A percentile compares a stretch with the other conserved stretches of the same genome.
Conservation (phyloP, 2,329 filamentous ascomycete species). For the Zymoseptoria passerinii region DNA sequence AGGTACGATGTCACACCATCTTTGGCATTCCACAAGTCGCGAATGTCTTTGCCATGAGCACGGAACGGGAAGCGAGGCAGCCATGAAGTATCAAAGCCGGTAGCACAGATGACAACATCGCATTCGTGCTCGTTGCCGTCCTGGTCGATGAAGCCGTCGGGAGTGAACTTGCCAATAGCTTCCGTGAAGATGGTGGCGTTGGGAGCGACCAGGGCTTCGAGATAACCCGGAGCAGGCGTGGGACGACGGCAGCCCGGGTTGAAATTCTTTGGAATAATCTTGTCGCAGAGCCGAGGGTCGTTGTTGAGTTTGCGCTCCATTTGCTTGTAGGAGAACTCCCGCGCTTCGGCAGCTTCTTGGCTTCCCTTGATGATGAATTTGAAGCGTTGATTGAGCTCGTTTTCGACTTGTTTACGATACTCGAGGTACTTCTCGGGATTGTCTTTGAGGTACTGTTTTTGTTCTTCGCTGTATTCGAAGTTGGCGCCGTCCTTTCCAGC, state of each 20-base stretch:
- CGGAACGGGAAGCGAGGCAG: conserved; percentile 28
- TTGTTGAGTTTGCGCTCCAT: conserved; percentile 36
- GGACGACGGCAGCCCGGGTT: conserved; percentile 35
- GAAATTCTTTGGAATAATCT: conserved; percentile 41
- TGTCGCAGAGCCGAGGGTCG: conserved; percentile 33
- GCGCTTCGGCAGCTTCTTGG: conserved; percentile 36
- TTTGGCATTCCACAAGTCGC: conserved; percentile 30
- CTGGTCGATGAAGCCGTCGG: conserved; percentile 27
- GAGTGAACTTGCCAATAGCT: conserved; percentile 24
- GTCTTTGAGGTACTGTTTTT: conserved; percentile 32
- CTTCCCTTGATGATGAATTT: conserved; percentile 46
- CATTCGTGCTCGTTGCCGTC: conserved; percentile 24
- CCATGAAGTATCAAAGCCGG: conserved; percentile 32
- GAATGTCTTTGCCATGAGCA: conserved; percentile 24
- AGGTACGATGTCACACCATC: conserved; percentile 35
- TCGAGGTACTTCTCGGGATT: conserved; percentile 40
- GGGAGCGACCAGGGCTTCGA: conserved; percentile 32
- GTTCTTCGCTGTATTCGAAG: conserved; percentile 39
- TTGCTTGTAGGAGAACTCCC: conserved; percentile 32
- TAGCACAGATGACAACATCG: conserved; percentile 33
- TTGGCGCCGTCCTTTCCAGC: conserved; percentile 41
- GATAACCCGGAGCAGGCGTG: conserved; percentile 37
- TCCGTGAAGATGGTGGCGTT: conserved; percentile 31
- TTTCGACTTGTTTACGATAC: conserved; percentile 42
- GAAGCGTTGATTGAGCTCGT: conserved; percentile 46